These are phyloP conservation scores for Lepidium sativum DNA, from an alignment of 345 rosid genomes.

Conservation along the genomic window DNA sequence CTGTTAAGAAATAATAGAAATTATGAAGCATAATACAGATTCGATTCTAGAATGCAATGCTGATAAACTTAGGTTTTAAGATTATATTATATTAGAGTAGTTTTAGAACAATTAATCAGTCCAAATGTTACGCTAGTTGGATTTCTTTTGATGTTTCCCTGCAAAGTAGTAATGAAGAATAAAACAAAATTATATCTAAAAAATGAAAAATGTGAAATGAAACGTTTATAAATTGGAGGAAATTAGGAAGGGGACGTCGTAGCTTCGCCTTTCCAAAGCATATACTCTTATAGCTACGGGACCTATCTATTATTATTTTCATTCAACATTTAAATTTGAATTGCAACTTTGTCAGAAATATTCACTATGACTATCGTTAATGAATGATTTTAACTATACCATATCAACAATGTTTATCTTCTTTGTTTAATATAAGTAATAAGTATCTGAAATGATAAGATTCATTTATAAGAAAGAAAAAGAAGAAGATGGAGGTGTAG, in stretches of 20 bases:
- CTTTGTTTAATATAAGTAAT: not conserved
- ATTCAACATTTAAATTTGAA: constrained; percentile 11
- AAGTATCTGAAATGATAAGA: not conserved
- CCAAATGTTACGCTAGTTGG: constrained; percentile 20
- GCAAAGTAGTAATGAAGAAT: constrained; percentile 15
- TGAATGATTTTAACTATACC: not conserved
- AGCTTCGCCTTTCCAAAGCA: constrained; percentile 28
- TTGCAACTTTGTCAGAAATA: not conserved
- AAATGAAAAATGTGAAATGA: constrained; percentile 9
- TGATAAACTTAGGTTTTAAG: not conserved
- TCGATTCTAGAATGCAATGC: no score
- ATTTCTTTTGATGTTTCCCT: not conserved
- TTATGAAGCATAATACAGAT: no score
- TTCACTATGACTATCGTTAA: not conserved
- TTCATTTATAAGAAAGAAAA: not conserved
- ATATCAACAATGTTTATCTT: no score
- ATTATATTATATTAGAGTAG: not conserved
- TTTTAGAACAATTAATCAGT: constrained; percentile 6
- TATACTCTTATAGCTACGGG: constrained; percentile 22
- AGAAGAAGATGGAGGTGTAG: not conserved
- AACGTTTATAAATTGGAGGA: not conserved
- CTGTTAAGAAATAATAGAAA: no score
- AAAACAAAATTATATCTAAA: constrained; percentile 10
- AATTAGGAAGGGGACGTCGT: constrained; percentile 20
- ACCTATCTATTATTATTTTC: constrained; percentile 15